phyloP scores from a whole-genome alignment of 1,284 basidiomycete species.

The Rhodotorula sp. region DNA sequence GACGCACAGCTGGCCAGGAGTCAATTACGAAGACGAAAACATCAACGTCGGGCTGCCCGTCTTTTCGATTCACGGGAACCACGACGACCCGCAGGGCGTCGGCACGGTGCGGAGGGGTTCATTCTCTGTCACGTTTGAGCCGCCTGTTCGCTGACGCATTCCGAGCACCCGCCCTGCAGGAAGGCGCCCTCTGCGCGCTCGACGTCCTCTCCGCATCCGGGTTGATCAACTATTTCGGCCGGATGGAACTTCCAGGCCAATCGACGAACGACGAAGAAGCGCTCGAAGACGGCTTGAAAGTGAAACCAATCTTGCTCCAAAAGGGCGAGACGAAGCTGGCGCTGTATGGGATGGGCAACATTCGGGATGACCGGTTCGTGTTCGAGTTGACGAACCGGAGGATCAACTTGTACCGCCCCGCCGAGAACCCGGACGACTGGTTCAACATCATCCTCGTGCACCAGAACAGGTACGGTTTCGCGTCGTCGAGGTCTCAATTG shows the following conservation, averaged over 20 bases:
- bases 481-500: too few species aligned
- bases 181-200: constrained; percentile 91
- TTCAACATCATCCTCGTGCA: constrained; percentile 93
- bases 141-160: neutral
- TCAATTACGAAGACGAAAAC: constrained; percentile 98
- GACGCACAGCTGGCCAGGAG: constrained; percentile 81
- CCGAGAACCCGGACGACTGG: constrained; percentile 65
- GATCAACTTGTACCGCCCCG: constrained; percentile 93
- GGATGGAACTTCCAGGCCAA: constrained; percentile 59
- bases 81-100: constrained; percentile 97
- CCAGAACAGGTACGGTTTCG: constrained; percentile 77
- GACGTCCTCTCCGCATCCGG: constrained; percentile 93
- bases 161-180: constrained; percentile 55
- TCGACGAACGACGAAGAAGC: constrained; percentile 61
- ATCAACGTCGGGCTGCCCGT: constrained; percentile 92
- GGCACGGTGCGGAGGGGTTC: constrained; percentile 66
- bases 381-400: constrained; percentile 90
- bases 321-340: constrained; percentile 86
- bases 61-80: constrained; percentile 99
- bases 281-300: constrained; percentile 65
- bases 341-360: constrained; percentile 93
- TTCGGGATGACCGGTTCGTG: constrained; percentile 94
- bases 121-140: neutral
- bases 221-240: constrained; percentile 96
- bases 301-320: constrained; percentile 81